Evolutionary conservation across 495 filamentous ascomycete genomes (phyloP), one percentile per base, ranked within the genome.

Genomic region (Penicillium parvum): DNA sequence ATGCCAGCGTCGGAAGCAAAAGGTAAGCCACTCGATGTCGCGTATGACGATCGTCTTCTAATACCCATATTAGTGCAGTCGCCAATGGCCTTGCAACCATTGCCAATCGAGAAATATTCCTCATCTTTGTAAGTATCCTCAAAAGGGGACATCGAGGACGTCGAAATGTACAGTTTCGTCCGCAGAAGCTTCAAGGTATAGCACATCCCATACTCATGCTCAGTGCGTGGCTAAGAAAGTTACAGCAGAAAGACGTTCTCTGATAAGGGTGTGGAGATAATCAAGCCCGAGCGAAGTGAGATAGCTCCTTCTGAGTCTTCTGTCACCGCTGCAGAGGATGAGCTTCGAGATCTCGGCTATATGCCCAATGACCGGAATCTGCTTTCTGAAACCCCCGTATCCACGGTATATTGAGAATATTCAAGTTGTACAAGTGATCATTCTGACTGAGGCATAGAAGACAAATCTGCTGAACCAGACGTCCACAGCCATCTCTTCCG

Each of bases 1-100:
- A 25, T 68, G 64, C 32, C 57, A 64, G 34, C 47, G 62, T 4
- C 60, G 65, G 28, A 68, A 66, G 35, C 65, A 68, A 32, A 66
- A 66, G 55, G 63, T 49, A 53, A 53, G 49, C 30, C 19, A 34
- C 17, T 27, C 16, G 14, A 18, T 28, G 7, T 18, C 11, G 8
- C 15, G 12, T 32, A 3, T 0, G 20, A 20, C 15, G 7, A 16
- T 29, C 15, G 27, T 27, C 43, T 15, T 43, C 34, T 37, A 11
- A 32, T 37, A 12, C 15, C 18, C 20, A 10, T 15, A 16, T 21
- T n/a, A 68, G 61, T 68, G 64, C 34, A 64, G 52, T 34, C 60
- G 58, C 12, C 50, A 61, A 43, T 64, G 58, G 58, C 62, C 64
- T 0, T 65, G 62, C 32, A 65, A 68, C 27, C 56, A 64, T 32